Percentiles rank a stretch among this genome's conserved stretches.
phyloP scores from a whole-genome alignment of 306 rosid genomes.

The Hippophae tibetana region DNA sequence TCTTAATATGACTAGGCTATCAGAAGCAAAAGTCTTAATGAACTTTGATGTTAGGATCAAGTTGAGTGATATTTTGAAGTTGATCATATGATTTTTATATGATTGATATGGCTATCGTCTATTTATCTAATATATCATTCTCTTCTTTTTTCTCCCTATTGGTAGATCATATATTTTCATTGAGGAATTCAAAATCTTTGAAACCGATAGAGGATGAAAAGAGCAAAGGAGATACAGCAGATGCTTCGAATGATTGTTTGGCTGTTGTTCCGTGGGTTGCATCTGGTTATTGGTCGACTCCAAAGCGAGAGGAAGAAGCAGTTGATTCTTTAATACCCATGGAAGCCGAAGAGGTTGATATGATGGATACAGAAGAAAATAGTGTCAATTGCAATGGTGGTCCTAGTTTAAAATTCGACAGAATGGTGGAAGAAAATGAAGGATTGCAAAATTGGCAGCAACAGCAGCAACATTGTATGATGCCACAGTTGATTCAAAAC shows the following conservation, averaged over 20 bases:
- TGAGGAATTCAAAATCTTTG: constrained; percentile 12
- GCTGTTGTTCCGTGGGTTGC: constrained; percentile 44
- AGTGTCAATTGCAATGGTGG: neutral
- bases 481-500: no score
- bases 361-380: constrained; percentile 40
- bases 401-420: constrained; percentile 2
- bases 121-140: neutral
- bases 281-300: constrained; percentile 7
- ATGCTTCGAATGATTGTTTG: constrained; percentile 18
- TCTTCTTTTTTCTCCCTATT: neutral
- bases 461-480: neutral
- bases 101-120: neutral
- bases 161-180: constrained; percentile 13
- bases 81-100: neutral
- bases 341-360: constrained; percentile 24
- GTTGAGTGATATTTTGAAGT: no score
- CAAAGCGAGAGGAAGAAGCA: constrained; percentile 12
- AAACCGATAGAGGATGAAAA: constrained; percentile 12
- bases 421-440: constrained; percentile 6
- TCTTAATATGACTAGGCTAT: no score
- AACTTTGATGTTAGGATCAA: no score
- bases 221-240: constrained; percentile 15
- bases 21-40: no score
- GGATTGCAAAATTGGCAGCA: constrained; percentile 26
- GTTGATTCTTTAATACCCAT: constrained; percentile 6